Evolutionary conservation across 148 eudicot genomes (phyloP).

Genomic region (Arbutus unedo): DNA sequence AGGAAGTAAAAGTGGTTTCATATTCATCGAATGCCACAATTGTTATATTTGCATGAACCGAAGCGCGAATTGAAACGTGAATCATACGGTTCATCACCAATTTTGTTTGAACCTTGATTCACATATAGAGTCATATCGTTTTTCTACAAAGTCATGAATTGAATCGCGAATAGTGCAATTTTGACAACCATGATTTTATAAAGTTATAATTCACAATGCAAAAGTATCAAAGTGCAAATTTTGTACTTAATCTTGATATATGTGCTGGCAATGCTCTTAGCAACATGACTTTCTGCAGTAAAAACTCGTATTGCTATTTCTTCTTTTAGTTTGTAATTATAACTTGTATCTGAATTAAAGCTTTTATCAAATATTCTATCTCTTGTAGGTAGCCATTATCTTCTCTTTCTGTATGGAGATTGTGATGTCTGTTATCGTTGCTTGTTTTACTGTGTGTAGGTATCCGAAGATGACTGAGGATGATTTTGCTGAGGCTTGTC

Average conservation of each 20-base stretch:
- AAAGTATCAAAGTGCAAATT: not conserved
- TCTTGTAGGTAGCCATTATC: not conserved
- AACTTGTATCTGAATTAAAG: not conserved
- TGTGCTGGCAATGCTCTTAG: not conserved
- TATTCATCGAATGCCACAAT: no score
- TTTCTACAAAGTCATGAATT: no score
- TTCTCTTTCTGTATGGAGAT: not conserved
- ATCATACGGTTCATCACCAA: no score
- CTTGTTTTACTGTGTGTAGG: constrained; percentile 25
- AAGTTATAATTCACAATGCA: not conserved
- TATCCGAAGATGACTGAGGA: constrained; percentile 40
- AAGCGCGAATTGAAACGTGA: no score
- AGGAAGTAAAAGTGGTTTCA: no score
- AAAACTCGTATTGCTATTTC: not conserved
- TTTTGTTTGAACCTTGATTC: no score
- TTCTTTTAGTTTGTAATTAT: not conserved
- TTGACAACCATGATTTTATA: no score
- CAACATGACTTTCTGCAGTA: not conserved
- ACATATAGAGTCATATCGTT: no score
- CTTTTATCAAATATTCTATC: not conserved
- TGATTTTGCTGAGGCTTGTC: constrained; percentile 43
- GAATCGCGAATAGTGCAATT: no score
- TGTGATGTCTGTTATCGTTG: not conserved
- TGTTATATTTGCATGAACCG: no score
- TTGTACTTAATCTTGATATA: not conserved